Conservation (phyloP, 345 rosid species). For the Eucalyptus microcorys region DNA sequence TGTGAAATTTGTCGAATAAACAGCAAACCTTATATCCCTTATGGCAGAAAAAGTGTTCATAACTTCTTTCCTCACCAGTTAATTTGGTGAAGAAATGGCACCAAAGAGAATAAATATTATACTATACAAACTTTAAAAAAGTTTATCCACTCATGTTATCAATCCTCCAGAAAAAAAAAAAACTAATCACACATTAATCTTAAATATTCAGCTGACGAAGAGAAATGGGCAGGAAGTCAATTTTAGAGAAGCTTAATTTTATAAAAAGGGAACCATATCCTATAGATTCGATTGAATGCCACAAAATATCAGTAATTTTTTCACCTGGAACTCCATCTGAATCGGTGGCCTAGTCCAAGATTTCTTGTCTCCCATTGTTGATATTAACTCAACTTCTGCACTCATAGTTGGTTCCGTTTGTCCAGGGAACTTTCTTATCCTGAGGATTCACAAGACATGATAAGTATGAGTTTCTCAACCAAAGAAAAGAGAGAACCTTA, state of each 20-base stretch:
- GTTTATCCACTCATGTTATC: background rate
- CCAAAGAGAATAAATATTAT: background rate
- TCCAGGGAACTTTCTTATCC: slow-evolving; percentile 97
- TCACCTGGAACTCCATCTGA: slow-evolving; percentile 98
- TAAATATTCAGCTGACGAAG: background rate
- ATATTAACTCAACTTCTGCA: slow-evolving; percentile 93
- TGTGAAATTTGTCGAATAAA: background rate
- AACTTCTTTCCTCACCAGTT: background rate
- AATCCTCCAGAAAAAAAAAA: background rate
- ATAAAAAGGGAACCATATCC: background rate
- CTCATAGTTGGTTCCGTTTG: slow-evolving; percentile 98
- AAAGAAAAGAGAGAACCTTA: background rate
- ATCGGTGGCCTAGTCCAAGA: slow-evolving; percentile 97
- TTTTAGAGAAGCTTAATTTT: background rate
- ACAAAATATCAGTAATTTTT: background rate
- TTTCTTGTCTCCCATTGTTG: slow-evolving; percentile 91
- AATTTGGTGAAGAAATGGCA: background rate
- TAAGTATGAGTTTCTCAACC: background rate
- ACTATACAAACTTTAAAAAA: background rate
- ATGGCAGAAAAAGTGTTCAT: background rate
- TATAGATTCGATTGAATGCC: background rate
- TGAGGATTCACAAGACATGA: background rate
- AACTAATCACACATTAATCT: background rate
- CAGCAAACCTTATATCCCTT: background rate
- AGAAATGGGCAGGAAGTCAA: background rate